Evolutionary conservation across 495 filamentous ascomycete species (phyloP), one percentile per base, ranked within the genome.

Genomic region (Podospora pseudopauciseta): DNA sequence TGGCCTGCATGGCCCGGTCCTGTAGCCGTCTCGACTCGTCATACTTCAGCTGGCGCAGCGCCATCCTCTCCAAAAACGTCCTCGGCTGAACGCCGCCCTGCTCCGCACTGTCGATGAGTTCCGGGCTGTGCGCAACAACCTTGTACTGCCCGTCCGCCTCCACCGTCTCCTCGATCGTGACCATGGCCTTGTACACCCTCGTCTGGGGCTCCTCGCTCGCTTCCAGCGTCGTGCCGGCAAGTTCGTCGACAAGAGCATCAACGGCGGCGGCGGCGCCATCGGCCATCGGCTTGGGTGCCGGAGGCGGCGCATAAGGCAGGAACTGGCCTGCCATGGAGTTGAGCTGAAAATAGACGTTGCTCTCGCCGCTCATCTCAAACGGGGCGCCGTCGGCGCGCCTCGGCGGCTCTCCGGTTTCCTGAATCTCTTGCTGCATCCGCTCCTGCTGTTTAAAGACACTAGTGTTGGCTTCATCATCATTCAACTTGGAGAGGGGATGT

Each of bases 101-200:
- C 66, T 82, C 82, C 39, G 15, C 39, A 49, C 2, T 49, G 56
- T 82, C 75, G 32, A 86, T 71, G 26, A 87, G 67, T 70, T 80
- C 72, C 23, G 83, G 82, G 73, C 75, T 84, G 74, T 86, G 82
- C 30, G 85, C 82, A 32, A 81, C 75, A 63, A 85, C 83, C 59
- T 81, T 81, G 67, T 89, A 86, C 72, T 89, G 81, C 39, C 93
- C 93, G 71, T 90, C 82, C 27, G 88, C 81, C 69, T 90, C 82
- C 4, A 87, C 88, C 32, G 86, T 88, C 80, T 97, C 91, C 74
- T 91, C 88, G 70, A 97, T 90, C 4, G 91, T 92, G 68, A 97
- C 85, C 60, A 91, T 86, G 62, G 92, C 89, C 67, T 90, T 93
- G 80, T 91, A 96, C 63, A 86, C 83, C 64, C 87, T 87, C 71